phyloP scores from a whole-genome alignment of 31 red algal genomes.

The Odonthalia washingtoniensis region DNA sequence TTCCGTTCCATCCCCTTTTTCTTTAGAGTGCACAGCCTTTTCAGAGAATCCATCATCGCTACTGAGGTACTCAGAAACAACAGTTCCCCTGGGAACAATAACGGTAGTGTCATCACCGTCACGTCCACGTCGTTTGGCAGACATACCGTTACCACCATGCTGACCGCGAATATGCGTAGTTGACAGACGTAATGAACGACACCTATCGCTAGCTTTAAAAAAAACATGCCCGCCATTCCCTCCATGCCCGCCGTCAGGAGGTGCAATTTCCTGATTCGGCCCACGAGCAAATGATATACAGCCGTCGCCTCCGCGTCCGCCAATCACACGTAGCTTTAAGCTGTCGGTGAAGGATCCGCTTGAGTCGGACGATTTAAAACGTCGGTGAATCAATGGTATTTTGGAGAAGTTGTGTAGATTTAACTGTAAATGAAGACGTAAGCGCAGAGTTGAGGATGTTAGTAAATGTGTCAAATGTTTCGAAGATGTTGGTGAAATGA shows the following conservation, averaged over 20 bases:
- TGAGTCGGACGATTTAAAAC: slow-evolving; percentile 1
- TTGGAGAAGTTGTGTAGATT: too few relatives aligned
- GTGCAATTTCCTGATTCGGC: slow-evolving; percentile 70
- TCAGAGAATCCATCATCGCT: too few relatives aligned
- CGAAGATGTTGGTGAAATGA: too few relatives aligned
- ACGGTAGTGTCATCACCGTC: slow-evolving; percentile 58
- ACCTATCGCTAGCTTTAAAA: slow-evolving; percentile 44
- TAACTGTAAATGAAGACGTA: too few relatives aligned
- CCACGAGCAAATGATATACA: slow-evolving; percentile 63
- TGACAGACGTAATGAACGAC: slow-evolving; percentile 37
- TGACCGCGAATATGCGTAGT: slow-evolving; percentile 48
- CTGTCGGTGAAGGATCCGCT: slow-evolving; percentile 59
- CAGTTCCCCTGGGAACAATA: slow-evolving; percentile 71
- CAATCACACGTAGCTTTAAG: slow-evolving; percentile 44
- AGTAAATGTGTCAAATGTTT: too few relatives aligned
- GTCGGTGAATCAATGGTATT: too few relatives aligned
- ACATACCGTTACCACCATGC: slow-evolving; percentile 48
- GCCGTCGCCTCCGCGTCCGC: slow-evolving; percentile 69
- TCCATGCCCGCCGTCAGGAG: slow-evolving; percentile 85
- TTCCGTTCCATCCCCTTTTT: not conserved
- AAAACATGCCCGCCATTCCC: slow-evolving; percentile 73
- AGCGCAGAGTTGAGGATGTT: too few relatives aligned
- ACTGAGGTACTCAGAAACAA: slow-evolving; percentile 48
- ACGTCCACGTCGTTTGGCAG: slow-evolving; percentile 56
- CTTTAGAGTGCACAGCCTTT: too few relatives aligned